Conservation (phyloP, 2,329 filamentous ascomycete species). For the Neophaeococcomyces mojaviensis region DNA sequence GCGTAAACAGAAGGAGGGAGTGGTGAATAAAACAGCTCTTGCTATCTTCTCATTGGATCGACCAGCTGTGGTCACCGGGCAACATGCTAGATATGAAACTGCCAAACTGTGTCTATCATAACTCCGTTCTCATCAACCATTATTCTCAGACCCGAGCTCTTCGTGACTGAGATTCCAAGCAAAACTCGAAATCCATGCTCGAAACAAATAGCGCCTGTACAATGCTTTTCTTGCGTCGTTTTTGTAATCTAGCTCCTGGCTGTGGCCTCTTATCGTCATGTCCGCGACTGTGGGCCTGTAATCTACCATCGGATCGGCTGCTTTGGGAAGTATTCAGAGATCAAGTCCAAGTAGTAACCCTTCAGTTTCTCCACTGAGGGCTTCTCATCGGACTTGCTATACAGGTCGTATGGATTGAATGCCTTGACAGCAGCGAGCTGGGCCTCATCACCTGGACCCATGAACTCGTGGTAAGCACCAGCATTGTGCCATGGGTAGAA, state of each 20-base stretch:
- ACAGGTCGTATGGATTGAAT: conserved; percentile 87
- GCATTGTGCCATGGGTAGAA: conserved; percentile 89
- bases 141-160: conserved; percentile 30
- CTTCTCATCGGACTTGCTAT: conserved; percentile 81
- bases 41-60: no score
- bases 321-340: conserved; percentile 65
- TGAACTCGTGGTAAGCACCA: conserved; percentile 72
- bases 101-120: background rate
- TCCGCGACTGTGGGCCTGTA: background rate
- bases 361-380: conserved; percentile 71
- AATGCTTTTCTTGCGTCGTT: background rate
- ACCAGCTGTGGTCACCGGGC: no score
- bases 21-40: no score
- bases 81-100: no score
- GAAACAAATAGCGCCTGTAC: background rate
- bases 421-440: conserved; percentile 76
- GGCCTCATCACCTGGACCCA: conserved; percentile 71
- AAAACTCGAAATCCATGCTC: background rate
- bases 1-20: no score
- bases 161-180: conserved; percentile 23
- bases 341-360: conserved; percentile 66
- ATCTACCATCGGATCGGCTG: conserved; percentile 61
- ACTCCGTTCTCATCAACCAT: background rate
- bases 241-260: background rate
- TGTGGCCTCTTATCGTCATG: background rate